Percentiles rank a stretch among this genome's conserved stretches.
phyloP scores from a whole-genome alignment of 148 eudicot species.

The Vaccinium macrocarpon region DNA sequence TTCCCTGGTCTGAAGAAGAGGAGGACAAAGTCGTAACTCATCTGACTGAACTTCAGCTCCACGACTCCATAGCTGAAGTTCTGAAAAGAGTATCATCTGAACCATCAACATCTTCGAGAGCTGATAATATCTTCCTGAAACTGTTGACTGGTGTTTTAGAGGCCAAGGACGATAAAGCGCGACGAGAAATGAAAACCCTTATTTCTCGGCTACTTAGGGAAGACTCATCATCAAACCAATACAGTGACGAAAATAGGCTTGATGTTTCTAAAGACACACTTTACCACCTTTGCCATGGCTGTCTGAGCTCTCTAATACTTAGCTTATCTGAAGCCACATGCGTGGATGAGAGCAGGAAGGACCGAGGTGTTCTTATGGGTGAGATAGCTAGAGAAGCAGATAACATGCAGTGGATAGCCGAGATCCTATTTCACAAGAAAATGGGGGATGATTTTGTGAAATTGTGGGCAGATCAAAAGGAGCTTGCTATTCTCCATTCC shows the following conservation, averaged over 20 bases:
- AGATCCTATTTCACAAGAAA: conserved; percentile 61
- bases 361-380: conserved; percentile 66
- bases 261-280: conserved; percentile 70
- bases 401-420: conserved; percentile 87
- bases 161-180: conserved; percentile 86
- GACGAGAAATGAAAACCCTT: conserved; percentile 74
- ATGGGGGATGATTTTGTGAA: conserved; percentile 79
- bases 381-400: conserved; percentile 93
- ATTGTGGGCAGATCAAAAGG: conserved; percentile 87
- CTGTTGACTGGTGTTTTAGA: conserved; percentile 67
- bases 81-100: conserved; percentile 71
- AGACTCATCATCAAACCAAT: conserved; percentile 30
- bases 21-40: conserved; percentile 68
- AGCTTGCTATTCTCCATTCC: conserved; percentile 76
- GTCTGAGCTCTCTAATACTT: conserved; percentile 73
- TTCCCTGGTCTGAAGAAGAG: conserved; percentile 90
- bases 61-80: conserved; percentile 41
- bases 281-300: conserved; percentile 72
- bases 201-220: conserved; percentile 66
- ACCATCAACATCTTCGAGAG: conserved; percentile 53
- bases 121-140: conserved; percentile 60
- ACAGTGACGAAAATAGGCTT: conserved; percentile 31
- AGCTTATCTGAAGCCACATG: conserved; percentile 77
- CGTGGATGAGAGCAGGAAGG: conserved; percentile 57
- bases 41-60: conserved; percentile 69